A percentile compares a stretch with the other conserved stretches of the same genome.
Evolutionary conservation across 2,329 filamentous ascomycete genomes (phyloP).

Genomic region (Mariannaea sp.): DNA sequence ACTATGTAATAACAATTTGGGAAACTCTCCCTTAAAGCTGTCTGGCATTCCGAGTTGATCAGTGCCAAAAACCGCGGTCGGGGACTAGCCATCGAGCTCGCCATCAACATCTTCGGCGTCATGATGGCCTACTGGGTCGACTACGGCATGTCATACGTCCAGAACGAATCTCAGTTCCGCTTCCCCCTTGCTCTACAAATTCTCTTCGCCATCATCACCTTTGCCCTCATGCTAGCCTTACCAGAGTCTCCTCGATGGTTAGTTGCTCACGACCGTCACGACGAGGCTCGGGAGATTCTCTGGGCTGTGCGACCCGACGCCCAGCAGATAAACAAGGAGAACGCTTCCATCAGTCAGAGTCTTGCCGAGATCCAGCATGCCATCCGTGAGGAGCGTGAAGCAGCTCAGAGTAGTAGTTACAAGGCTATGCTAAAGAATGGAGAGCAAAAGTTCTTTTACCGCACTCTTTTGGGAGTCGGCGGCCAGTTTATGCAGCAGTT

Average conservation of each 20-base stretch:
- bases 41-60: slow-evolving; percentile 51
- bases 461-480: slow-evolving; percentile 48
- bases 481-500: slow-evolving; percentile 53
- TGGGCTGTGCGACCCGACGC: slow-evolving; percentile 41
- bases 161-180: slow-evolving; percentile 47
- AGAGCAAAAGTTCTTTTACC: slow-evolving; percentile 47
- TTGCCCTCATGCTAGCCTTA: slow-evolving; percentile 42
- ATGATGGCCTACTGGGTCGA: slow-evolving; percentile 45
- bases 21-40: too few relatives aligned
- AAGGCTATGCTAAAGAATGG: slow-evolving; percentile 48
- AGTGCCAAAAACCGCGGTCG: slow-evolving; percentile 46
- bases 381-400: slow-evolving; percentile 47
- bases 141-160: slow-evolving; percentile 45
- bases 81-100: slow-evolving; percentile 38
- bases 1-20: too few relatives aligned
- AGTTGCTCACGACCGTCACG: slow-evolving; percentile 46
- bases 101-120: slow-evolving; percentile 47
- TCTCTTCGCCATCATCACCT: slow-evolving; percentile 45
- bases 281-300: slow-evolving; percentile 47
- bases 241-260: slow-evolving; percentile 53
- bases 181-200: slow-evolving; percentile 53
- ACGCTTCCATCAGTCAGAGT: slow-evolving; percentile 35
- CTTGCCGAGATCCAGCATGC: slow-evolving; percentile 46
- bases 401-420: slow-evolving; percentile 41
- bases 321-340: slow-evolving; percentile 30